Conservation (phyloP, 2,329 filamentous ascomycete species). For the Pseudogymnoascus destructans region DNA sequence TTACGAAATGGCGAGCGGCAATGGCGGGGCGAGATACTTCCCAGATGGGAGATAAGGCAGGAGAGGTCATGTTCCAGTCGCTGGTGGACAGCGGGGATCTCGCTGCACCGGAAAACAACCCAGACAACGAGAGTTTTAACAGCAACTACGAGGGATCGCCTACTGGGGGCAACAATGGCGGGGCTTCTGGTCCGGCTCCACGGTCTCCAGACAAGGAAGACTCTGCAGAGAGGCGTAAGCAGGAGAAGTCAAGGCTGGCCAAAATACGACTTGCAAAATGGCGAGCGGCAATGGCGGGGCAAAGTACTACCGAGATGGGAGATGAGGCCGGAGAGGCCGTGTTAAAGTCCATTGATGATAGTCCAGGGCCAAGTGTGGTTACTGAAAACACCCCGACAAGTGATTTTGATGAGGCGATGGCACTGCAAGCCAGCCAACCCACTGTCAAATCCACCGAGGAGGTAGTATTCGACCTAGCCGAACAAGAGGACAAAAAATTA, state of each 20-base stretch:
- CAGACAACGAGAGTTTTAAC: background rate
- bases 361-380: background rate
- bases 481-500: background rate
- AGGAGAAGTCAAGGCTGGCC: too few relatives aligned
- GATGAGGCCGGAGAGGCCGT: too few relatives aligned
- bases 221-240: background rate
- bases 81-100: background rate
- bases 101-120: background rate
- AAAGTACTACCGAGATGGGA: too few relatives aligned
- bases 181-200: background rate
- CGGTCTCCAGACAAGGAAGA: background rate
- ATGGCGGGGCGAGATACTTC: background rate
- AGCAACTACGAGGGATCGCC: background rate
- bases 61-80: background rate
- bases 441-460: background rate
- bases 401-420: background rate
- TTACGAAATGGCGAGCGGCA: background rate
- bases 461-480: background rate
- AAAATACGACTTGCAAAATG: too few relatives aligned
- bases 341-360: background rate
- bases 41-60: background rate
- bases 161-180: background rate
- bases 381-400: background rate
- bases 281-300: too few relatives aligned
- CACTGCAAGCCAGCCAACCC: background rate